Evolutionary conservation across 306 rosid genomes (phyloP).

Genomic region (Urtica urens): DNA sequence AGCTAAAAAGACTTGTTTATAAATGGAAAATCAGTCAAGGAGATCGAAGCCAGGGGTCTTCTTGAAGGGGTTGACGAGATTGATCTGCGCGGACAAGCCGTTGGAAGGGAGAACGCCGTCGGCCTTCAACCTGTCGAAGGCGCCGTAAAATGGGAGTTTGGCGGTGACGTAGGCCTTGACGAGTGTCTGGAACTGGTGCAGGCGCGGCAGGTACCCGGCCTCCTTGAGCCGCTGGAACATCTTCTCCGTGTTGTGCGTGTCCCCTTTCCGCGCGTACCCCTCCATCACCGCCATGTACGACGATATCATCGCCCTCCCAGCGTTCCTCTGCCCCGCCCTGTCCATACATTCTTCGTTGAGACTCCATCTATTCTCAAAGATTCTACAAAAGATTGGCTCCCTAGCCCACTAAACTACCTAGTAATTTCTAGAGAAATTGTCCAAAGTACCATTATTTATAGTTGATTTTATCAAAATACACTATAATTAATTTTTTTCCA

Average conservation of each 20-base stretch:
- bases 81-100: constrained; percentile 22
- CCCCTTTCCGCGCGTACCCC: constrained; percentile 63
- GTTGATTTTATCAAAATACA: no score
- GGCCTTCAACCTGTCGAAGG: constrained; percentile 64
- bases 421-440: no score
- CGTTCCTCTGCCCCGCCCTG: constrained; percentile 40
- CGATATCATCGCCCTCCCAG: constrained; percentile 35
- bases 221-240: constrained; percentile 48
- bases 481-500: no score
- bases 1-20: no score
- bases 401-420: no score
- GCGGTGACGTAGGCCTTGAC: constrained; percentile 58
- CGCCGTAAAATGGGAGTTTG: constrained; percentile 64
- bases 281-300: constrained; percentile 41
- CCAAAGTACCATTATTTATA: no score
- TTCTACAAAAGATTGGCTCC: no score
- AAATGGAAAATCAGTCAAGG: constrained; percentile 83
- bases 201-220: constrained; percentile 32
- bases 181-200: constrained; percentile 41
- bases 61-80: constrained; percentile 53
- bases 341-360: no score
- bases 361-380: no score
- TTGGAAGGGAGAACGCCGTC: constrained; percentile 46
- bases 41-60: constrained; percentile 49
- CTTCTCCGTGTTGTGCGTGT: constrained; percentile 70